Percentiles rank a stretch among this genome's conserved stretches.
These are phyloP conservation scores for Mytilinidion resinicola DNA, from an alignment of 495 filamentous ascomycete species.

Conservation along the genomic window DNA sequence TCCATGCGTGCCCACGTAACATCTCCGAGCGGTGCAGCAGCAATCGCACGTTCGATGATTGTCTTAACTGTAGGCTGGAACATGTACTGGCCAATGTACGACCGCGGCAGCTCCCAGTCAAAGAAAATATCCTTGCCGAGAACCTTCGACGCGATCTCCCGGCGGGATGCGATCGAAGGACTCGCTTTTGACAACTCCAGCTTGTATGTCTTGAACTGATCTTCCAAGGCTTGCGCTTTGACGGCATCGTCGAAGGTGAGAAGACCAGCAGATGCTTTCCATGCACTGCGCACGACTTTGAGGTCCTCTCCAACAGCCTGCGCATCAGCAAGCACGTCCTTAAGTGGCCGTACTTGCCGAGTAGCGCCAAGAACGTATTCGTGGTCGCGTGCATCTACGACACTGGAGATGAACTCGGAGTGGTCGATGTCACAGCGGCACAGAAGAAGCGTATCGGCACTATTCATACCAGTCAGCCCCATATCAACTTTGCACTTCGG, in stretches of 20 bases:
- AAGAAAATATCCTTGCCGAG: conserved; percentile 24
- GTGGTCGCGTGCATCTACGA: conserved; percentile 23
- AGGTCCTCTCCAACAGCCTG: conserved; percentile 4
- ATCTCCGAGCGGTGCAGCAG: conserved; percentile 26
- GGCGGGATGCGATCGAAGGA: conserved; percentile 1
- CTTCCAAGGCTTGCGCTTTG: conserved; percentile 12
- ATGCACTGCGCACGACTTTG: not conserved
- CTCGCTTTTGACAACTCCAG: conserved; percentile 2
- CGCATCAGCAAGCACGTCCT: conserved; percentile 1
- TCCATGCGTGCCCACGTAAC: conserved; percentile 30
- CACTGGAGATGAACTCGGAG: conserved; percentile 27
- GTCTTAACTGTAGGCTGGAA: conserved; percentile 23
- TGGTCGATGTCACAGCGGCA: conserved; percentile 29
- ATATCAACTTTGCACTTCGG: no score
- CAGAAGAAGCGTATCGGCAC: conserved; percentile 25
- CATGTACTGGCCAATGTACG: conserved; percentile 24
- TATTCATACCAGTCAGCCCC: no score
- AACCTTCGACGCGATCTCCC: conserved; percentile 1
- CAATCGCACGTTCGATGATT: conserved; percentile 21
- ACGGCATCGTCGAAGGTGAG: conserved; percentile 25
- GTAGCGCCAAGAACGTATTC: conserved; percentile 27
- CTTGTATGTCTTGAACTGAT: conserved; percentile 17
- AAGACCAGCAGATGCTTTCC: conserved; percentile 21
- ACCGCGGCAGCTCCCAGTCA: conserved; percentile 28
- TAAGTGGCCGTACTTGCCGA: conserved; percentile 9